Evolutionary conservation across 805 yeast genomes (phyloP).

Genomic region (Yueomyces sinensis): DNA sequence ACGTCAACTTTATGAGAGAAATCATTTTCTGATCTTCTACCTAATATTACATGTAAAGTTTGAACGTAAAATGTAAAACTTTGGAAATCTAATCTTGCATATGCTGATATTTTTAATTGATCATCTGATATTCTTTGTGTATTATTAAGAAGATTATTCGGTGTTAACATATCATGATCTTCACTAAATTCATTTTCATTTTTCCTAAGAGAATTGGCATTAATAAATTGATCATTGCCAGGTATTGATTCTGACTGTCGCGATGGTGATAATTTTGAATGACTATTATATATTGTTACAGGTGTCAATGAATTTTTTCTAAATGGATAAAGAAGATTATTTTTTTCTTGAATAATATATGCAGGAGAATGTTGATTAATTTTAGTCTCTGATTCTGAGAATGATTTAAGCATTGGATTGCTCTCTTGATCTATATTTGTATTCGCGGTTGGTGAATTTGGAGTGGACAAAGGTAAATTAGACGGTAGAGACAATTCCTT

Average conservation of each 20-base stretch:
- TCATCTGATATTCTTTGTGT: conserved; percentile 11
- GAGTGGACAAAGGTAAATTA: not conserved
- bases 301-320: conserved; percentile 20
- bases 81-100: conserved; percentile 78
- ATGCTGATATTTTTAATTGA: conserved; percentile 31
- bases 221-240: not conserved
- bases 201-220: not conserved
- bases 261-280: no score
- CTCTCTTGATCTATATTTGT: no score
- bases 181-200: not conserved
- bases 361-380: conserved; percentile 14
- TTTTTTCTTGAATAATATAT: conserved; percentile 13
- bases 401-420: no score
- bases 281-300: no score
- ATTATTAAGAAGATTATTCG: not conserved
- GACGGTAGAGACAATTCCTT: not conserved
- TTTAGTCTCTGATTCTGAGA: no score
- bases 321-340: conserved; percentile 6
- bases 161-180: no score
- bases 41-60: conserved; percentile 84
- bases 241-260: conserved; percentile 12
- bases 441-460: not conserved
- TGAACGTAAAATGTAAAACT: conserved; percentile 91
- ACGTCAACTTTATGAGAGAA: conserved; percentile 70
- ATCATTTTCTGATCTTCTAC: conserved; percentile 74